Base-by-base conservation (phyloP, 495 filamentous ascomycete species). In the Trypethelium eluteriae region DNA sequence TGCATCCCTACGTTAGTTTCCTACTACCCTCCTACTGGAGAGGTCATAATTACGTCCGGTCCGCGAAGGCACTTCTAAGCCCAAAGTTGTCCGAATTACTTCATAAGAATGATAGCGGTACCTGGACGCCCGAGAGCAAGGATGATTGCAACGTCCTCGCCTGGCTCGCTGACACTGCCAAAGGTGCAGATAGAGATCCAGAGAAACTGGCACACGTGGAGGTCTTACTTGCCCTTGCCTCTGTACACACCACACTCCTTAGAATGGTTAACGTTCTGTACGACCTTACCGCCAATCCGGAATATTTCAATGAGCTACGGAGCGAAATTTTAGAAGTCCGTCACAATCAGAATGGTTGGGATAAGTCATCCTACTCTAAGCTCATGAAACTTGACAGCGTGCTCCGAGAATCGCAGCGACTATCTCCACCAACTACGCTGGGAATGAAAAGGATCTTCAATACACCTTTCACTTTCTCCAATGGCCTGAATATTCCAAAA, bases 401-500 rank as follows among this genome's bases (percentile, higher is more conserved):
- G 3, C 39, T 63, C 2, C 12, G 32, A 6, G 62, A 63, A 16
- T 63, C 62, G 34, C 62, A 63, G 16, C 34, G 62, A 2, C 10
- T 2, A 3, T 2, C 39, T 49, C 62, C 62, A 34, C 53, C 53
- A 14, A 36, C 3, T 36, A 9, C 36, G 2, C 53, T 59, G 6
- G 6, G 18, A 3, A 39, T 3, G 6, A 2, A 59, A 34, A 2
- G 32, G 11, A 25, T 35, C 14, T 7, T 50, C 14, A 47, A 18
- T 18, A 5, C 25, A 34, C n/a, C 11, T 16, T 64, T 34, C 39
- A 3, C 6, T 47, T 10, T 50, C 39, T 34, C 10, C 2, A 76
- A 81, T 65, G 81, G 81, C 57, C 76, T 75, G 2, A 67, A 76
- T 46, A 65, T 83, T 0, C 79, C 80, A 1, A 41, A 66, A 2